phyloP scores from a whole-genome alignment of 148 eudicot species.

The Nepenthes gracilis region DNA sequence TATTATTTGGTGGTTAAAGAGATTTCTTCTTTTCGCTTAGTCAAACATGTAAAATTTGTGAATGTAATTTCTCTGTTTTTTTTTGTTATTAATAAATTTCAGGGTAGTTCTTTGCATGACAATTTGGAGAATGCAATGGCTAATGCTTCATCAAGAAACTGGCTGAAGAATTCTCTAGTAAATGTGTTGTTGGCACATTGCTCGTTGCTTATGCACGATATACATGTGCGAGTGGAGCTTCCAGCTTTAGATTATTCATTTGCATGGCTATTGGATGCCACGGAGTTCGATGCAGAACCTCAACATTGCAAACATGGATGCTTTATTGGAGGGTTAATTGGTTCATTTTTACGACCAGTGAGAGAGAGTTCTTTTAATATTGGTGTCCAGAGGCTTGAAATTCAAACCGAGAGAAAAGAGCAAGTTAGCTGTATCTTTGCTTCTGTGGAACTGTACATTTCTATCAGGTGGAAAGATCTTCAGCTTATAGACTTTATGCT shows the following conservation, averaged over 20 bases:
- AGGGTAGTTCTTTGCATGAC: conserved; percentile 73
- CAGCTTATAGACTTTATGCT: conserved; percentile 32
- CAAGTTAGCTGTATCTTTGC: conserved; percentile 27
- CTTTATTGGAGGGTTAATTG: conserved; percentile 34
- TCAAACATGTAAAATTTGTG: conserved; percentile 2
- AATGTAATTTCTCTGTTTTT: background rate
- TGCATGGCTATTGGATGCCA: conserved; percentile 24
- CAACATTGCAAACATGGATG: conserved; percentile 15
- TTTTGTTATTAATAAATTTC: conserved; percentile 15
- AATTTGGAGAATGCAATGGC: conserved; percentile 38
- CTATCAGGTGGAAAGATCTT: conserved; percentile 38
- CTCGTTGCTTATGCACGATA: conserved; percentile 41
- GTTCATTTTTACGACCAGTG: conserved; percentile 34
- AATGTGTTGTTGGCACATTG: conserved; percentile 37
- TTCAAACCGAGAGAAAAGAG: conserved; percentile 38
- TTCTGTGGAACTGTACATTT: conserved; percentile 29
- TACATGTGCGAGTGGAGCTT: conserved; percentile 38
- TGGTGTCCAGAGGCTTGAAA: conserved; percentile 31
- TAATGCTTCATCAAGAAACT: conserved; percentile 14
- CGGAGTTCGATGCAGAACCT: conserved; percentile 38
- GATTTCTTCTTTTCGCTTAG: conserved; percentile 3
- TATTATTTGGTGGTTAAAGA: background rate
- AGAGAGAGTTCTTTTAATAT: conserved; percentile 37
- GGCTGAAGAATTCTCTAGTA: conserved; percentile 28
- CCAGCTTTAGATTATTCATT: conserved; percentile 30